Percentiles rank a stretch among this genome's conserved stretches.
Evolutionary conservation across 306 rosid genomes (phyloP).

Genomic region (Carpinus fangiana): DNA sequence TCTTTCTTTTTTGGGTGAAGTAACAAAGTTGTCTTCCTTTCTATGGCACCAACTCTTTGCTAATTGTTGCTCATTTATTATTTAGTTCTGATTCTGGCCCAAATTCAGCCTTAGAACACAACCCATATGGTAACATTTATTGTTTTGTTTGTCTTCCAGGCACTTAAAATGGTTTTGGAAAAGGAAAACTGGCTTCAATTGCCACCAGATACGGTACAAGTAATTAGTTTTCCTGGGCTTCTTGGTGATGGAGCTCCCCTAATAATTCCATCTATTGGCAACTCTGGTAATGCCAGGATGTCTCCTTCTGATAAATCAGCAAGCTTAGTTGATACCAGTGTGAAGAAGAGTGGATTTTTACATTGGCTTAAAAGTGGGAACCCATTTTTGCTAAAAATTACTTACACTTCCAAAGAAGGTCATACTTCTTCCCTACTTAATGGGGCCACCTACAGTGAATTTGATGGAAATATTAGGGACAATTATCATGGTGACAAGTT

Average conservation of each 20-base stretch:
- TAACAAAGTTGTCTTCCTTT: neutral
- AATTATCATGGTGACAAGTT: constrained; percentile 47
- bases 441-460: constrained; percentile 54
- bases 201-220: constrained; percentile 80
- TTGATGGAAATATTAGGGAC: constrained; percentile 54
- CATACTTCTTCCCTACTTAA: constrained; percentile 45
- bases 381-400: constrained; percentile 68
- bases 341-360: constrained; percentile 68
- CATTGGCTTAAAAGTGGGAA: constrained; percentile 77
- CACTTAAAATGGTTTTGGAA: constrained; percentile 95
- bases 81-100: constrained; percentile 22
- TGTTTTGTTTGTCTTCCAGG: constrained; percentile 49
- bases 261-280: constrained; percentile 57
- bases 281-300: constrained; percentile 43
- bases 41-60: neutral
- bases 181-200: constrained; percentile 77
- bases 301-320: constrained; percentile 48
- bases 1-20: neutral
- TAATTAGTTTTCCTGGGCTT: constrained; percentile 93
- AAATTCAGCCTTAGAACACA: constrained; percentile 5
- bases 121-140: constrained; percentile 14
- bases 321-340: constrained; percentile 44
- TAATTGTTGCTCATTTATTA: constrained; percentile 24
- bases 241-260: constrained; percentile 96
- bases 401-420: constrained; percentile 55